A percentile compares a stretch with the other conserved stretches of the same genome.
These are phyloP conservation scores for Dicorynia guianensis DNA, from an alignment of 306 rosid genomes.

Conservation along the genomic window DNA sequence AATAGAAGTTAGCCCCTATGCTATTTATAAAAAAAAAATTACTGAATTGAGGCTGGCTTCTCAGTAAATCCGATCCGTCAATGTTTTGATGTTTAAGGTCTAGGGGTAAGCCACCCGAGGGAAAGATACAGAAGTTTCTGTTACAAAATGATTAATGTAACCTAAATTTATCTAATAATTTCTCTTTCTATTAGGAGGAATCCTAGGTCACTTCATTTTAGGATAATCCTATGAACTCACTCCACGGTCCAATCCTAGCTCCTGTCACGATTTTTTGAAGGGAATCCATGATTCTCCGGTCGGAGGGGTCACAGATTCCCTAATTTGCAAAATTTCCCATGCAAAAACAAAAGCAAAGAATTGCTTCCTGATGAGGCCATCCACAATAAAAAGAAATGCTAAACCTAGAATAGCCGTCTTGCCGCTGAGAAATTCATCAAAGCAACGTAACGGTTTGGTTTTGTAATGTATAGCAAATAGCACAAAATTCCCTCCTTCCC, in stretches of 20 bases:
- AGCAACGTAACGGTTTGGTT: constrained; percentile 54
- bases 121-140: neutral
- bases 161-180: neutral
- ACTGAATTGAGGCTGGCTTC: too few species aligned
- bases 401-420: constrained; percentile 63
- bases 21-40: too few species aligned
- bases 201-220: constrained; percentile 26
- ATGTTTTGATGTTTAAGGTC: too few species aligned
- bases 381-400: constrained; percentile 64
- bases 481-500: constrained; percentile 39
- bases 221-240: constrained; percentile 49
- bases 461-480: constrained; percentile 25
- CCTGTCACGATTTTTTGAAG: constrained; percentile 12
- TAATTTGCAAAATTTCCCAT: constrained; percentile 45
- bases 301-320: constrained; percentile 41
- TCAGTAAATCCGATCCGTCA: too few species aligned
- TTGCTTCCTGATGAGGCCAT: constrained; percentile 73
- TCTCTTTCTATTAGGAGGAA: neutral
- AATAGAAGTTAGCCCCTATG: too few species aligned
- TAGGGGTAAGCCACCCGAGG: too few species aligned
- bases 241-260: constrained; percentile 36
- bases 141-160: neutral
- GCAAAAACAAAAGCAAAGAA: constrained; percentile 68
- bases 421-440: constrained; percentile 56
- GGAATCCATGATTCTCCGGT: constrained; percentile 37